Conservation (phyloP, 108 stramenopile genomes). For the Skeletonema grethae region DNA sequence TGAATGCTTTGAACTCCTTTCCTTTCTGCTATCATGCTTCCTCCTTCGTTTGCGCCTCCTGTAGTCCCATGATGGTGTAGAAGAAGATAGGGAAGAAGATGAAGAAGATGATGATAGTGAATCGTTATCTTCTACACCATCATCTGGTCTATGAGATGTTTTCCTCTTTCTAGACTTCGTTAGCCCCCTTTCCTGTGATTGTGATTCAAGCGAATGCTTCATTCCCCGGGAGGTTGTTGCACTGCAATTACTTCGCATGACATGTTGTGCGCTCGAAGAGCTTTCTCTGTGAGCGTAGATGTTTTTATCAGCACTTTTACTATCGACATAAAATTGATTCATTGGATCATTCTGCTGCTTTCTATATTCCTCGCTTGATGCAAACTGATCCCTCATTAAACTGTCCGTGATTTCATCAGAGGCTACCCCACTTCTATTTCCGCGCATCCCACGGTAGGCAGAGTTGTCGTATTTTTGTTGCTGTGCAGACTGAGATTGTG, state of each 20-base stretch:
- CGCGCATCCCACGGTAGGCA: slow-evolving; percentile 5
- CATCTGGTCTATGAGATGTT: no score
- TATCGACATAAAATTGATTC: slow-evolving; percentile 16
- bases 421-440: not conserved
- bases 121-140: no score
- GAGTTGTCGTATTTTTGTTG: not conserved
- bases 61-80: no score
- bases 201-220: no score
- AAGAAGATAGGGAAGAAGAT: no score
- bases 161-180: no score
- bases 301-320: not conserved
- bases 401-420: slow-evolving; percentile 25
- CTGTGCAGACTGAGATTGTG: not conserved
- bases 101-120: no score
- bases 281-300: not conserved
- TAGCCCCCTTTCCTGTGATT: no score
- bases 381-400: slow-evolving; percentile 38
- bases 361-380: slow-evolving; percentile 23
- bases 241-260: not conserved
- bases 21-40: no score
- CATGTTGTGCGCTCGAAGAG: not conserved
- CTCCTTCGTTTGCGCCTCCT: no score
- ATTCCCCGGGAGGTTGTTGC: no score
- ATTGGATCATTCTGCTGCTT: slow-evolving; percentile 41
- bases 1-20: no score